phyloP scores from a whole-genome alignment of 345 rosid genomes.

The Firmiana major region DNA sequence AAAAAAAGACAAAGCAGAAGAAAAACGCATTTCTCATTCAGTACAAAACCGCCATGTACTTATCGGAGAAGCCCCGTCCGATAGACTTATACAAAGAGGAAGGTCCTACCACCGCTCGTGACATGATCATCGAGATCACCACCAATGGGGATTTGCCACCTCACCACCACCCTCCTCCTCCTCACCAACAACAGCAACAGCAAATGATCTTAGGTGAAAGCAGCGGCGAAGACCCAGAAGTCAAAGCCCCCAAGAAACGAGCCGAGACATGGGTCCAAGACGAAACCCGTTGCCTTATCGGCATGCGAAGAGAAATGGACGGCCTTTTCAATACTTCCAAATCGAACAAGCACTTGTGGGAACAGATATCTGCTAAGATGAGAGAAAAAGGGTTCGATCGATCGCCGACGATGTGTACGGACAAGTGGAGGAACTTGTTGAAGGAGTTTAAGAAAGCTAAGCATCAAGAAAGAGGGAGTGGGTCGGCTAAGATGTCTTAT shows the following conservation, averaged over 20 bases:
- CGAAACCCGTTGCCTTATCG: conserved; percentile 82
- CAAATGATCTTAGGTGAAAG: conserved; percentile 83
- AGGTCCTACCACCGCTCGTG: conserved; percentile 36
- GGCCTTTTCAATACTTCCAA: conserved; percentile 89
- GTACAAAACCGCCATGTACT: conserved; percentile 45
- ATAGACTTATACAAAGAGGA: conserved; percentile 78
- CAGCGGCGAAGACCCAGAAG: conserved; percentile 75
- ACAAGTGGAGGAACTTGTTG: conserved; percentile 96
- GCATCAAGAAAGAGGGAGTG: conserved; percentile 75
- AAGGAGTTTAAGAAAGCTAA: conserved; percentile 94
- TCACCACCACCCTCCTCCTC: conserved; percentile 21
- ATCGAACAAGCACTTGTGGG: conserved; percentile 98
- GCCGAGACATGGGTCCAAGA: conserved; percentile 99
- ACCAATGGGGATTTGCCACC: conserved; percentile 60
- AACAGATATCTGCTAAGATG: conserved; percentile 85
- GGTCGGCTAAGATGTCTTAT: conserved; percentile 88
- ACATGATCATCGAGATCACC: conserved; percentile 83
- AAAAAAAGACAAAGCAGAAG: too few relatives aligned
- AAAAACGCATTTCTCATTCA: not conserved
- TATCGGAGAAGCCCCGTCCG: conserved; percentile 79
- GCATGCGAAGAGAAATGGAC: conserved; percentile 80
- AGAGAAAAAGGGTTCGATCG: conserved; percentile 94
- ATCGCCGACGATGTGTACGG: conserved; percentile 98
- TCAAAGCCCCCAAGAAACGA: conserved; percentile 88
- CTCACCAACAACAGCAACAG: conserved; percentile 39